Conservation (phyloP, 2,329 filamentous ascomycete genomes). For the Colletotrichum viniferum region DNA sequence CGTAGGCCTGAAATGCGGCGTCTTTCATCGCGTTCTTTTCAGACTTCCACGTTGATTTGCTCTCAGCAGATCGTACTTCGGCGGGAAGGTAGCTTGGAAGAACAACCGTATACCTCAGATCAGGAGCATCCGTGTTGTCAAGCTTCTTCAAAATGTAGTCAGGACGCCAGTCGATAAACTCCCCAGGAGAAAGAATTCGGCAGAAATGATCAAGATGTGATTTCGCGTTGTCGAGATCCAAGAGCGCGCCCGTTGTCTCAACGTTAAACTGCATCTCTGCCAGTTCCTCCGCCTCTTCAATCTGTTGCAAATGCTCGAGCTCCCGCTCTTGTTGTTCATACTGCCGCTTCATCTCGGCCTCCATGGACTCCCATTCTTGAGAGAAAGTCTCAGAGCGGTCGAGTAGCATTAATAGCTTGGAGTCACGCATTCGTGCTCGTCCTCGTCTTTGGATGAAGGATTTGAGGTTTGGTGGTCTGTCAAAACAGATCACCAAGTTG, state of each 20-base stretch:
- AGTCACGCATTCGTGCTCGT: conserved; percentile 54
- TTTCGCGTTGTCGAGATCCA: conserved; percentile 76
- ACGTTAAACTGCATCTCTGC: conserved; percentile 39
- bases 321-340: conserved; percentile 70
- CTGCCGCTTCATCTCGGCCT: conserved; percentile 72
- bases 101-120: conserved; percentile 64
- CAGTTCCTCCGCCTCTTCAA: conserved; percentile 47
- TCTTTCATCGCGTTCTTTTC: conserved; percentile 79
- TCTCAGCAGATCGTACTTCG: conserved; percentile 57
- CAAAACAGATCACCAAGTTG: conserved; percentile 65
- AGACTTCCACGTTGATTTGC: conserved; percentile 66
- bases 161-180: conserved; percentile 69
- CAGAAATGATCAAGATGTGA: conserved; percentile 87
- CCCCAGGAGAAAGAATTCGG: conserved; percentile 56
- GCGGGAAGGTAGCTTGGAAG: conserved; percentile 75
- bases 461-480: conserved; percentile 53
- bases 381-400: conserved; percentile 30
- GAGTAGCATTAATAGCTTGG: conserved; percentile 53
- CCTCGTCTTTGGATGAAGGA: conserved; percentile 64
- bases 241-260: conserved; percentile 58
- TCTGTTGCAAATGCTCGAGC: conserved; percentile 44
- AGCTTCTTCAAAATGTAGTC: conserved; percentile 65
- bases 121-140: conserved; percentile 27
- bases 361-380: conserved; percentile 67
- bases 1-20: conserved; percentile 82